Base-by-base conservation (phyloP, 306 rosid species). In the Fragaria vesca region DNA sequence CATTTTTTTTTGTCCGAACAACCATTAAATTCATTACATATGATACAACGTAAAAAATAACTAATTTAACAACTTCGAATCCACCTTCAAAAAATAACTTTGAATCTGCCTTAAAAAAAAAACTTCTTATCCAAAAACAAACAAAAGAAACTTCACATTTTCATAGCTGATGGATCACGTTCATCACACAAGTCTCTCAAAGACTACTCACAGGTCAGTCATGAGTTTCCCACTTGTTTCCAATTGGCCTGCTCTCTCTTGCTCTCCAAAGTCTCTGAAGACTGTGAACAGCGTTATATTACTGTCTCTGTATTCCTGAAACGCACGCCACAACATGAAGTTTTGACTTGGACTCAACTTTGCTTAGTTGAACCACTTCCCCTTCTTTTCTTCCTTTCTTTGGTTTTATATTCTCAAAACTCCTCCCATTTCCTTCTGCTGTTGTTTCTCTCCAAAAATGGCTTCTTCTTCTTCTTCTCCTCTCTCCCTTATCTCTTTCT, bases 331-430 rank as follows among this genome's bases (percentile, higher is more conserved):
- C 34, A 57, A 10, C 16, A 30, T 51, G 13, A 40, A 80, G 15
- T 65, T 71, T 84, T 84, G 87, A 81, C 85, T 81, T 69, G 87
- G 78, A 81, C 50, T 4, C 52, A 40, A 54, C 80, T 75, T 69
- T 74, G 28, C n/a, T 6, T 28, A 1, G 40, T 63, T 63, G 70
- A 69, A 69, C 76, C 50, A 45, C 55, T 15, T 52, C 75, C 5
- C 21, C 42, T 50, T 47, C 42, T 16, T 15, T 45, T 28, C 18
- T 28, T 6, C 47, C 54, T 12, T 12, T 48, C 4, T 28, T 43
- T 24, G 13, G 52, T 76, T 42, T 54, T 32, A 36, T 34, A 12
- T 24, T 47, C 34, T 62, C 55, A 32, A 2, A 65, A 45, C 36
- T 0, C 46, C 28, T 34, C 2, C 24, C 24, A n/a, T 52, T 21